Base-by-base conservation (phyloP, 192 early-diverging fungal species). In the Coemansia sp. region DNA sequence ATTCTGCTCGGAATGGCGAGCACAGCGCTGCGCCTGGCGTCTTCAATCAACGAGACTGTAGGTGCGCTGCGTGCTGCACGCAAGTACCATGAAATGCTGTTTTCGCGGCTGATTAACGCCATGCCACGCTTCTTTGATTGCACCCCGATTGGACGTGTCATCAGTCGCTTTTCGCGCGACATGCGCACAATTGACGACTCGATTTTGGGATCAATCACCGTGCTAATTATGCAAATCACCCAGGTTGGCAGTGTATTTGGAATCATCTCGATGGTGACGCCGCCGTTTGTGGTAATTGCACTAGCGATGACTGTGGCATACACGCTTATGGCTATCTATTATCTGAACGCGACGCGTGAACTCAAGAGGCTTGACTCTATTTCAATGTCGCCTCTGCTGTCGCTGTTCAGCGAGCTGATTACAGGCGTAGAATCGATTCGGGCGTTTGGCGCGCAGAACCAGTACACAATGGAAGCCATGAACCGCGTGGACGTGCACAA, bases 91-190 rank as follows among this genome's bases (percentile, higher is more conserved):
- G 62, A 67, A 58, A 61, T 69, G 14, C 73, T 90, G n/a, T 66
- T 91, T 27, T 67, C 68, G 32, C 75, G 86, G 22, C 83, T 93
- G n/a, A 68, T 90, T 11, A 81, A 83, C 32, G 90, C 92, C 3
- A 88, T 88, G 66, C 83, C 94, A 32, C 85, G 88, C 21, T 97
- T 95, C 85, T 97, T 92, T 72, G 93, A 95, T 64, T 87, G 87
- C 17, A 93, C 90, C n/a, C 95, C 95, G 7, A 81, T 92, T 15
- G 94, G 94, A 23, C 86, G 90, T 17, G 89, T 95, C 54, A 88
- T 90, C 71, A 97, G 95, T 72, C 76, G 96, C 45, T 95, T 93
- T 66, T 90, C 91, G 25, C 88, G 89, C 14, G 93, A 98, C 79
- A 89, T 96, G 71, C 87, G 88, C 21, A 86, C 88, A 2, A 79